phyloP scores from a whole-genome alignment of 2,329 filamentous ascomycete species.

The Colletotrichum spinosum region DNA sequence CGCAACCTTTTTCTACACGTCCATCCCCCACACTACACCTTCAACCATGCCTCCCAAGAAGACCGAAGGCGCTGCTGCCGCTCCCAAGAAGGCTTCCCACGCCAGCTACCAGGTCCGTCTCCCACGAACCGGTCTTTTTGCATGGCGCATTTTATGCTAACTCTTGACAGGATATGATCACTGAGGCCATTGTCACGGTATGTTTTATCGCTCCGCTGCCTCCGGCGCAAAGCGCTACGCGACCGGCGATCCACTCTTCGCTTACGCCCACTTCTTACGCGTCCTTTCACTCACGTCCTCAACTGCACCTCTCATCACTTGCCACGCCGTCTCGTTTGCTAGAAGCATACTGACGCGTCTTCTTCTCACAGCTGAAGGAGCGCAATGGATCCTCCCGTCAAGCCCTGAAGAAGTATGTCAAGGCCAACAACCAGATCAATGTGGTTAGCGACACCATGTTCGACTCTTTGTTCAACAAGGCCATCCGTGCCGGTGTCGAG shows the following conservation, averaged over 20 bases:
- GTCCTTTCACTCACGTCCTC: slow-evolving; percentile 32
- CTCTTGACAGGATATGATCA: slow-evolving; percentile 68
- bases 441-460: slow-evolving; percentile 64
- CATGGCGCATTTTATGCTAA: slow-evolving; percentile 48
- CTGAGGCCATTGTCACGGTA: slow-evolving; percentile 71
- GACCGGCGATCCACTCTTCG: slow-evolving; percentile 5
- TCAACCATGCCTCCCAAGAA: slow-evolving; percentile 72
- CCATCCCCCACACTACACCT: slow-evolving; percentile 41
- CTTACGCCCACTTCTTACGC: not conserved
- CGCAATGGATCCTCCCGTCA: slow-evolving; percentile 72
- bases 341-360: slow-evolving; percentile 53
- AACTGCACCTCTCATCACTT: slow-evolving; percentile 29
- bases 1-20: slow-evolving; percentile 37
- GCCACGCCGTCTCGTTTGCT: slow-evolving; percentile 30
- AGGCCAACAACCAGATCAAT: slow-evolving; percentile 54
- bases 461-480: slow-evolving; percentile 85
- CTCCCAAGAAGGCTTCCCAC: slow-evolving; percentile 58
- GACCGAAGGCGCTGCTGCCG: slow-evolving; percentile 51
- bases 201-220: slow-evolving; percentile 50
- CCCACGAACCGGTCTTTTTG: slow-evolving; percentile 28
- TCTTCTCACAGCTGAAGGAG: slow-evolving; percentile 65
- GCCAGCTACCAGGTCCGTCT: slow-evolving; percentile 69
- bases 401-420: slow-evolving; percentile 68
- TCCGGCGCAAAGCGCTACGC: slow-evolving; percentile 51
- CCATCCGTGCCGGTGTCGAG: slow-evolving; percentile 83